phyloP scores from a whole-genome alignment of 768 basidiomycete species.

The Mycena belliarum region DNA sequence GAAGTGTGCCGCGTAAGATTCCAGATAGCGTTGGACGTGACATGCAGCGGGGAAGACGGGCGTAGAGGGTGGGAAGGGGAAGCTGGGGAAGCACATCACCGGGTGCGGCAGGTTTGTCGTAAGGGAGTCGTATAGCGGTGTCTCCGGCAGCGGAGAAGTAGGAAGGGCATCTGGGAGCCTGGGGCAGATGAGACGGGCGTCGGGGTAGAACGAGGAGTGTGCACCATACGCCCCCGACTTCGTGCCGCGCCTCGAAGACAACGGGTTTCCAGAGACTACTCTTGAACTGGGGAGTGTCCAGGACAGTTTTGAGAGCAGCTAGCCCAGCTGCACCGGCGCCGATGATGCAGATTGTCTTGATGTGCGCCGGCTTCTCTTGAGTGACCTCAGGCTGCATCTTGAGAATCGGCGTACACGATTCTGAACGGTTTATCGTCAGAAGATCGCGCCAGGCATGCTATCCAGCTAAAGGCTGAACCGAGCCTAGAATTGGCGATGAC shows the following conservation, averaged over 20 bases:
- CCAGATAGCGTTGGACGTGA: slow-evolving; percentile 67
- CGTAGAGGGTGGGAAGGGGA: slow-evolving; percentile 70
- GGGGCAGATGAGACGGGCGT: background rate
- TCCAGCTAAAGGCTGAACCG: too few relatives aligned
- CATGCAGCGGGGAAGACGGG: slow-evolving; percentile 66
- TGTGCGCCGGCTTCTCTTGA: background rate
- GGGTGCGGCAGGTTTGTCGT: slow-evolving; percentile 84
- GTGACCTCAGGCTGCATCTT: too few relatives aligned
- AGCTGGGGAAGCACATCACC: slow-evolving; percentile 67
- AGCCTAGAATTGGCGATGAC: too few relatives aligned
- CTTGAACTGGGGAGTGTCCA: slow-evolving; percentile 58
- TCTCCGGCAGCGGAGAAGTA: slow-evolving; percentile 43
- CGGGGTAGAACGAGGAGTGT: slow-evolving; percentile 19
- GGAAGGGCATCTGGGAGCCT: slow-evolving; percentile 60
- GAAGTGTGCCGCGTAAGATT: slow-evolving; percentile 64
- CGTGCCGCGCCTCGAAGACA: slow-evolving; percentile 64
- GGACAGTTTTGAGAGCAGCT: slow-evolving; percentile 63
- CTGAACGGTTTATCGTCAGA: too few relatives aligned
- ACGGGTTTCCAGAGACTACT: slow-evolving; percentile 61
- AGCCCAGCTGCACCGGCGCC: slow-evolving; percentile 80
- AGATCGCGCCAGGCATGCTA: too few relatives aligned
- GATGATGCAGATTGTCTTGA: slow-evolving; percentile 60
- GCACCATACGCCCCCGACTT: slow-evolving; percentile 79
- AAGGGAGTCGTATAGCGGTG: slow-evolving; percentile 77
- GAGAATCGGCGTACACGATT: too few relatives aligned